A percentile compares a stretch with the other conserved stretches of the same genome.
phyloP scores from a whole-genome alignment of 495 filamentous ascomycete genomes.

The Daldinia concentrica region DNA sequence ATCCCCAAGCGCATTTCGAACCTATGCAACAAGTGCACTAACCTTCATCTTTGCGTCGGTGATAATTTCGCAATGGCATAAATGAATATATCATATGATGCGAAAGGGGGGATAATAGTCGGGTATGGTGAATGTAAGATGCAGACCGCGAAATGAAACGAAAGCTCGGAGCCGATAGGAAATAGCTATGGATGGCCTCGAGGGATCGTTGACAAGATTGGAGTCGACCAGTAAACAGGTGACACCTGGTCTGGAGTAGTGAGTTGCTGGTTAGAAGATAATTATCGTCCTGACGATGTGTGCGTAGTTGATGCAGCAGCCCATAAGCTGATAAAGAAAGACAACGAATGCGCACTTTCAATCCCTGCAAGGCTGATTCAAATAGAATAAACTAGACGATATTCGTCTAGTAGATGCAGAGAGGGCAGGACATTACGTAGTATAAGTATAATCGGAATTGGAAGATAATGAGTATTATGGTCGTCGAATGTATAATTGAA shows the following conservation, averaged over 20 bases:
- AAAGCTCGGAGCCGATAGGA: background rate
- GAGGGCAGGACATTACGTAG: conserved; percentile 31
- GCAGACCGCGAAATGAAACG: background rate
- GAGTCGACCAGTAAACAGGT: background rate
- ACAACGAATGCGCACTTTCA: conserved; percentile 13
- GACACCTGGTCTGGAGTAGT: conserved; percentile 14
- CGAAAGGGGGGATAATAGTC: conserved; percentile 14
- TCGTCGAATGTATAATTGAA: conserved; percentile 31
- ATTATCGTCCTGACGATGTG: conserved; percentile 35
- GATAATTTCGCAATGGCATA: conserved; percentile 19
- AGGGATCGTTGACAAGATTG: conserved; percentile 2
- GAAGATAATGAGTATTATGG: conserved; percentile 12
- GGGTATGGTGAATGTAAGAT: background rate
- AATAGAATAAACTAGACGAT: conserved; percentile 35
- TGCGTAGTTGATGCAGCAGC: conserved; percentile 4
- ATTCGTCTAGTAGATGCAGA: conserved; percentile 34
- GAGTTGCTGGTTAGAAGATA: conserved; percentile 9
- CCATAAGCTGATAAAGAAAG: conserved; percentile 25
- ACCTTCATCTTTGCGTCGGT: conserved; percentile 53
- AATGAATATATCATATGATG: conserved; percentile 24
- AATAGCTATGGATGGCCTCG: conserved; percentile 1
- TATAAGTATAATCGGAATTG: conserved; percentile 5
- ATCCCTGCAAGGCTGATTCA: conserved; percentile 16
- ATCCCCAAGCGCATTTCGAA: background rate
- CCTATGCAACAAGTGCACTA: conserved; percentile 1